phyloP scores from a whole-genome alignment of 1,284 basidiomycete species.

The Megacollybia platyphylla region DNA sequence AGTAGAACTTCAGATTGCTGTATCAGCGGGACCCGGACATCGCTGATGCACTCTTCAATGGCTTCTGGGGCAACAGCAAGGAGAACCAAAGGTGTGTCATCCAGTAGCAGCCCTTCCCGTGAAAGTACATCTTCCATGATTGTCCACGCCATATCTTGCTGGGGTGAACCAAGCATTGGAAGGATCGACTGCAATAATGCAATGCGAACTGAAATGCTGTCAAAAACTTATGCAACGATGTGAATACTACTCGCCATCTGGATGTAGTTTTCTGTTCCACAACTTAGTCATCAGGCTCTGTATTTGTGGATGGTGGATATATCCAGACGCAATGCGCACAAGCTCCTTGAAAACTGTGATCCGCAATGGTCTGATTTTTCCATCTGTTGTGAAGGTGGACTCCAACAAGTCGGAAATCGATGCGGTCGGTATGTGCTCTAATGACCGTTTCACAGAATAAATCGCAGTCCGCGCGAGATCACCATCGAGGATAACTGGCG shows the following conservation, averaged over 20 bases:
- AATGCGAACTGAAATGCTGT: constrained; percentile 8
- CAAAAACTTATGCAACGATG: constrained; percentile 1
- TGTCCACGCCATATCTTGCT: constrained; percentile 8
- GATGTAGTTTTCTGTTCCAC: constrained; percentile 9
- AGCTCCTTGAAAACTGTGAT: constrained; percentile 10
- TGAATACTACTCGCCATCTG: constrained; percentile 7
- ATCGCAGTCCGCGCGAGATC: constrained; percentile 9
- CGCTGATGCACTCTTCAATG: constrained; percentile 1
- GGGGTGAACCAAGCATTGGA: constrained; percentile 6
- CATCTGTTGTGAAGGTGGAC: not conserved
- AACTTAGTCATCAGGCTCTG: constrained; percentile 6
- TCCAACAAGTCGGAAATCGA: constrained; percentile 6
- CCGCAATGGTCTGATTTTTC: constrained; percentile 4
- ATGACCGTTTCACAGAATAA: constrained; percentile 6
- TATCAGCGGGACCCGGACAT: constrained; percentile 3
- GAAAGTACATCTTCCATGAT: constrained; percentile 5
- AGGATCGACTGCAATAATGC: constrained; percentile 9
- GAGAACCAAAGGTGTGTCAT: constrained; percentile 7
- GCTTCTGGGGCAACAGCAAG: constrained; percentile 7
- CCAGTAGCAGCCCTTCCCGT: constrained; percentile 2
- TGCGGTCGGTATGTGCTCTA: constrained; percentile 7
- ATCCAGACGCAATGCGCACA: constrained; percentile 7
- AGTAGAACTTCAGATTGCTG: constrained; percentile 5
- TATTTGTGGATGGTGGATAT: constrained; percentile 6
- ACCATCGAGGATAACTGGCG: constrained; percentile 7